Base-by-base conservation (phyloP, 306 rosid species). In the Rosa rugosa region DNA sequence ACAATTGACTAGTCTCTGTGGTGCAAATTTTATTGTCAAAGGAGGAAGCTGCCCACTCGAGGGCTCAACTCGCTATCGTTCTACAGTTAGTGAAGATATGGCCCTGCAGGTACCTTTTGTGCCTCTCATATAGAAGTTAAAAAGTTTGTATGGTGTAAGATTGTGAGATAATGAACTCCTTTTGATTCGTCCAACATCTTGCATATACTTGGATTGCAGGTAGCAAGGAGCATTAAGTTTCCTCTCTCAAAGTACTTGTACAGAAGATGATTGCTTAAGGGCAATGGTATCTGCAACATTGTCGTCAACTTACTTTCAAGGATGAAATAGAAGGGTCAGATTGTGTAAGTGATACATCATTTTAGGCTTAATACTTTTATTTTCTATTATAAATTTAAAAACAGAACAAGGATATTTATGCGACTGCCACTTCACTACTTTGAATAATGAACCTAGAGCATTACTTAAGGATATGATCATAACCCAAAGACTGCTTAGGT, bases 1-100 rank as follows among this genome's bases (percentile, higher is more conserved):
- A 80, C 99, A 89, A 78, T 88, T 92, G 60, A 88, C 99, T 69
- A 92, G 91, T 86, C 91, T 94, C 80, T 94, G 95, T 90, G 93
- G 88, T 86, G 97, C 92, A 50, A 92, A 87, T 73, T 90, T 92
- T 83, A 89, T 94, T 78, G 73, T 92, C 67, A 89, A 89, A 85
- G 97, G 97, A 71, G 92, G 85, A 86, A 92, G 89, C 80, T 94
- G 95, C 83, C 91, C 99, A 3, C 77, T 89, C 69, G 99, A 94
- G 79, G 99, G 97, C 78, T 88, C 94, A 3, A 86, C 88, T 73
- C 87, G 99, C 62, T 91, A 95, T 76, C 87, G 96, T 78, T 88
- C 97, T 68, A 82, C 93, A 80, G 82, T 95, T 76, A 84, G 85
- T 14, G 97, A 92, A 89, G 97, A 91, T 75, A 54, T 87, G 88